Evolutionary conservation across 2,329 filamentous ascomycete species (phyloP).

Genomic region (Lomentospora prolificans): DNA sequence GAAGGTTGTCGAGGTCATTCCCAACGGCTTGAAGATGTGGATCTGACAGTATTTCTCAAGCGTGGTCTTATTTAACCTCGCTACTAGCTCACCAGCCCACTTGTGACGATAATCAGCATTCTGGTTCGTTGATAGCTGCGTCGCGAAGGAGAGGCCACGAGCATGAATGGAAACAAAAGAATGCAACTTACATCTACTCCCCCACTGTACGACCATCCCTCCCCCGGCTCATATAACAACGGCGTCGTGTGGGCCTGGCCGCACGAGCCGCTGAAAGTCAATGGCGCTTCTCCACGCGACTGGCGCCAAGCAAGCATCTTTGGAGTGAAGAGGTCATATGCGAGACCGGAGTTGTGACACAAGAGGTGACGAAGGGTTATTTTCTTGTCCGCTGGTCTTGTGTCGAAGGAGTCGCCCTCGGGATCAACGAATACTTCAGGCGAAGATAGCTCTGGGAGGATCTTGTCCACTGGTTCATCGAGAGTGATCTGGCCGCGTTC

Average conservation of each 20-base stretch:
- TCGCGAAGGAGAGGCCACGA: no score
- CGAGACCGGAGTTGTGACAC: constrained; percentile 4
- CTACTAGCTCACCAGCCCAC: background rate
- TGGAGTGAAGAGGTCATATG: constrained; percentile 5
- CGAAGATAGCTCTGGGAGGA: constrained; percentile 1
- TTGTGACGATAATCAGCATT: no score
- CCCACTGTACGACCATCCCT: constrained; percentile 7
- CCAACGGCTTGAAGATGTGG: background rate
- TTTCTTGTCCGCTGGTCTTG: background rate
- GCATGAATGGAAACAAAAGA: no score
- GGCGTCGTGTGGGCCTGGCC: background rate
- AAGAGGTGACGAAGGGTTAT: constrained; percentile 9
- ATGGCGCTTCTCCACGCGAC: constrained; percentile 4
- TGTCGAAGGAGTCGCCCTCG: no score
- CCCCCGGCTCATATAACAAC: constrained; percentile 7
- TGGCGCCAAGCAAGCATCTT: background rate
- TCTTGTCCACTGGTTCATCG: background rate
- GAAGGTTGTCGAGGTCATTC: constrained; percentile 2
- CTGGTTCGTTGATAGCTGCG: no score
- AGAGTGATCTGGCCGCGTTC: background rate
- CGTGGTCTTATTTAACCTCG: constrained; percentile 2
- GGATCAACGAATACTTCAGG: no score
- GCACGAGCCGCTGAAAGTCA: background rate
- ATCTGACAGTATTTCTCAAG: background rate
- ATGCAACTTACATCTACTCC: constrained; percentile 5